These are phyloP conservation scores for Malus hybrid DNA, from an alignment of 331 rosid species.

Conservation along the genomic window DNA sequence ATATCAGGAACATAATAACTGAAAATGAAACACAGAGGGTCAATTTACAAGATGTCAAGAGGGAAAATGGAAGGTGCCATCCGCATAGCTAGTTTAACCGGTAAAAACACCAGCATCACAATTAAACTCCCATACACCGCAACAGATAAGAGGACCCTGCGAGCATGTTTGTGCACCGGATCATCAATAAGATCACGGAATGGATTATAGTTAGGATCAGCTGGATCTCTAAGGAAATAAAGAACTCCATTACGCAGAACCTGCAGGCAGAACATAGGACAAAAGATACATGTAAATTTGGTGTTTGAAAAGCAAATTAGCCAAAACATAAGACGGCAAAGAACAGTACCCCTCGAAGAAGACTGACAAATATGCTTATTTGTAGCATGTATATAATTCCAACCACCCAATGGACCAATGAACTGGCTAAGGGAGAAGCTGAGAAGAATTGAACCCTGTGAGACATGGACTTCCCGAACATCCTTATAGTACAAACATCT, in stretches of 20 bases:
- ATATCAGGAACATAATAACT: neutral
- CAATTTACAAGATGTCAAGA: conserved; percentile 85
- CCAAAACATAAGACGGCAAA: neutral
- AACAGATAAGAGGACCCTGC: conserved; percentile 89
- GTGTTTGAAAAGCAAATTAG: neutral
- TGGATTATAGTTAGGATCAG: conserved; percentile 98
- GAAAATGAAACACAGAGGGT: conserved; percentile 1
- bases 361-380: conserved; percentile 98
- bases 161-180: conserved; percentile 99
- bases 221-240: conserved; percentile 96
- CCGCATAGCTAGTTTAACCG: conserved; percentile 95
- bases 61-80: conserved; percentile 88
- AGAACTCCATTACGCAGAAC: conserved; percentile 95
- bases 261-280: conserved; percentile 31
- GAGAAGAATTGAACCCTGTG: conserved; percentile 95
- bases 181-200: conserved; percentile 98
- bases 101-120: conserved; percentile 95
- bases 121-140: conserved; percentile 97
- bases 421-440: conserved; percentile 91
- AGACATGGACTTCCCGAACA: conserved; percentile 96
- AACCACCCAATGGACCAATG: conserved; percentile 96
- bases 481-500: conserved; percentile 88
- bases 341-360: conserved; percentile 89
- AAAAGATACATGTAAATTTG: neutral
- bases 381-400: conserved; percentile 97